Percentiles rank a stretch among this genome's conserved stretches.
Conservation (phyloP, 78 protist species). For the Dictyostelium purpureum region DNA sequence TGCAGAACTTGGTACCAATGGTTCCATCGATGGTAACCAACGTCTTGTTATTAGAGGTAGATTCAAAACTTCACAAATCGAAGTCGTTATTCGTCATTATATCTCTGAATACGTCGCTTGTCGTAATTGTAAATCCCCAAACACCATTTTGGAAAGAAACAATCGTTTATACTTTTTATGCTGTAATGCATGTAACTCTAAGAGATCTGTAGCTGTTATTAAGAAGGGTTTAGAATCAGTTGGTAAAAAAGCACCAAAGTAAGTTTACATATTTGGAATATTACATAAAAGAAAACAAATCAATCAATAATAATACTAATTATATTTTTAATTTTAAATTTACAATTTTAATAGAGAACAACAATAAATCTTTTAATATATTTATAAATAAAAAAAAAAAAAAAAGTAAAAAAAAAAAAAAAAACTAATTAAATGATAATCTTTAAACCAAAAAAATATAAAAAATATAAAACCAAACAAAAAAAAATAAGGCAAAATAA, state of each 20-base stretch:
- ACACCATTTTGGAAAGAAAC: constrained; percentile 90
- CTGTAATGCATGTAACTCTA: constrained; percentile 91
- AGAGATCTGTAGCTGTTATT: constrained; percentile 90
- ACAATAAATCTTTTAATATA: neutral
- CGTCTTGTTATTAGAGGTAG: constrained; percentile 95
- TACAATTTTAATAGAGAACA: neutral
- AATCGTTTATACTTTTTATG: constrained; percentile 91
- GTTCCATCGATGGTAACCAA: constrained; percentile 92
- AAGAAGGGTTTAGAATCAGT: constrained; percentile 89
- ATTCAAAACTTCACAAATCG: constrained; percentile 94
- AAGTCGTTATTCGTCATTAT: constrained; percentile 91
- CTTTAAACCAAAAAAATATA: neutral
- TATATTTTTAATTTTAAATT: neutral
- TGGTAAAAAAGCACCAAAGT: constrained; percentile 71
- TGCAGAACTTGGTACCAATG: constrained; percentile 96
- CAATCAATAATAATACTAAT: neutral
- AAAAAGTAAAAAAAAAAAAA: neutral
- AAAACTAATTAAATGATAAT: neutral
- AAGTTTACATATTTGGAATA: neutral
- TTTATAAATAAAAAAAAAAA: neutral
- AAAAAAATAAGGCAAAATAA: neutral
- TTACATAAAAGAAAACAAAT: neutral
- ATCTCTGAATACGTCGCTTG: constrained; percentile 96
- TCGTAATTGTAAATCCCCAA: constrained; percentile 89
- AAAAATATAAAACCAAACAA: neutral